phyloP scores from a whole-genome alignment of 169 alveolate genomes.

The Cryptosporidium muris region DNA sequence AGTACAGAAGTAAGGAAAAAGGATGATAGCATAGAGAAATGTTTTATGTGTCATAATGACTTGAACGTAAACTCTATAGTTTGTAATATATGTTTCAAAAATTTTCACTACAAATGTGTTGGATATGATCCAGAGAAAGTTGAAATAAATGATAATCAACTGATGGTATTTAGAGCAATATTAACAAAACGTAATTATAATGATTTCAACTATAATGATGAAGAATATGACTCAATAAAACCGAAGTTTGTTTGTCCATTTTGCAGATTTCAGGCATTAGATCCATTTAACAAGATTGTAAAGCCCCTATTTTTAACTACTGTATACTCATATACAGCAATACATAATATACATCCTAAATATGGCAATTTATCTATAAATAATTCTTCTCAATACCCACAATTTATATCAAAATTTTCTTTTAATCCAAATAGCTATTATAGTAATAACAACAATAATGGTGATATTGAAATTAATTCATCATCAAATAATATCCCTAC shows the following conservation, averaged over 20 bases:
- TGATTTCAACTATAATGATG: not conserved
- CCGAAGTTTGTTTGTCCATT: constrained; percentile 53
- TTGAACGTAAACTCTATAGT: not conserved
- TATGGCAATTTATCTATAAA: constrained; percentile 37
- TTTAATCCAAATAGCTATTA: constrained; percentile 7
- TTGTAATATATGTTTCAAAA: constrained; percentile 24
- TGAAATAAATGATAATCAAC: constrained; percentile 48
- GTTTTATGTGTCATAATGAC: constrained; percentile 40
- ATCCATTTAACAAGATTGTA: constrained; percentile 31
- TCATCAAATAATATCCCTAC: not conserved
- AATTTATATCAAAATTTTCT: constrained; percentile 49
- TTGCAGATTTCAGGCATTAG: constrained; percentile 53
- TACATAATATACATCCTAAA: constrained; percentile 69
- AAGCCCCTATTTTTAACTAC: constrained; percentile 68
- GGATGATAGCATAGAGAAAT: not conserved
- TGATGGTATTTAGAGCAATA: constrained; percentile 51
- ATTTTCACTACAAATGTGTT: constrained; percentile 44
- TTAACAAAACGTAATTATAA: constrained; percentile 19
- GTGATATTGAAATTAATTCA: not conserved
- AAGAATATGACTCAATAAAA: constrained; percentile 1
- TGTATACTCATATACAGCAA: constrained; percentile 57
- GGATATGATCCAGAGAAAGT: constrained; percentile 45
- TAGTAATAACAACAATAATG: not conserved
- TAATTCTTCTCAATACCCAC: constrained; percentile 60
- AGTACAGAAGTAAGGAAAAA: not conserved